Evolutionary conservation across 495 filamentous ascomycete species (phyloP).

Genomic region (Amorphotheca resinae): DNA sequence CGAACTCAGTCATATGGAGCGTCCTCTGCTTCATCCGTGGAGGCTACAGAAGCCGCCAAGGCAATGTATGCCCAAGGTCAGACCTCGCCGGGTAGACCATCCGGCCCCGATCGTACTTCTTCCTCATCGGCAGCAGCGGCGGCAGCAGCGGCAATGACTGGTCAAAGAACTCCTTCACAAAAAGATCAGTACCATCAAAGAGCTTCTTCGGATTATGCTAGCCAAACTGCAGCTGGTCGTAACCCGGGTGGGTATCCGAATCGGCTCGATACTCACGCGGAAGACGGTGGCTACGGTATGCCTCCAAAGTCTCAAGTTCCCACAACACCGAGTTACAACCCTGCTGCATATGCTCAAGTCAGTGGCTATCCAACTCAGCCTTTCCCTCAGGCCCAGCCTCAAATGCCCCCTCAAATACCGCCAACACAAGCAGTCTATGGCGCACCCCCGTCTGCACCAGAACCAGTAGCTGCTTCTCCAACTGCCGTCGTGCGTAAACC

Average conservation of each 20-base stretch:
- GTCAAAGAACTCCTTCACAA: conserved; percentile 26
- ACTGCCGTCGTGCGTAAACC: conserved; percentile 32
- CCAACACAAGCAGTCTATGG: conserved; percentile 28
- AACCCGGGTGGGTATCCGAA: conserved; percentile 17
- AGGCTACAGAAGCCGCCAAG: conserved; percentile 36
- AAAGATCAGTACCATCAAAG: conserved; percentile 28
- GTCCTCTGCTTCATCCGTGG: conserved; percentile 21
- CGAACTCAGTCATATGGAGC: conserved; percentile 27
- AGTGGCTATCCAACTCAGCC: conserved; percentile 30
- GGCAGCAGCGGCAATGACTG: conserved; percentile 33
- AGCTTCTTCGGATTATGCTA: conserved; percentile 29
- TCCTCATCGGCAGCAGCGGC: conserved; percentile 35
- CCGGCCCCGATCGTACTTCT: conserved; percentile 29
- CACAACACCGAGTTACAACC: conserved; percentile 57
- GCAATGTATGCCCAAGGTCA: conserved; percentile 28
- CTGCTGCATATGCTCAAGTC: conserved; percentile 56
- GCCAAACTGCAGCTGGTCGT: conserved; percentile 22
- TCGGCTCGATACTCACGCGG: conserved; percentile 12
- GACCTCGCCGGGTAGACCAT: conserved; percentile 27
- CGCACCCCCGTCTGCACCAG: conserved; percentile 5
- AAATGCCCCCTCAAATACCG: conserved; percentile 16
- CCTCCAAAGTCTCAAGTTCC: conserved; percentile 32
- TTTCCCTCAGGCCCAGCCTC: conserved; percentile 21
- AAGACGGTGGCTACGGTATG: conserved; percentile 34
- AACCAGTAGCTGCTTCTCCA: conserved; percentile 4